phyloP scores from a whole-genome alignment of 257 asterid genomes.

The Gentiana macrophylla region DNA sequence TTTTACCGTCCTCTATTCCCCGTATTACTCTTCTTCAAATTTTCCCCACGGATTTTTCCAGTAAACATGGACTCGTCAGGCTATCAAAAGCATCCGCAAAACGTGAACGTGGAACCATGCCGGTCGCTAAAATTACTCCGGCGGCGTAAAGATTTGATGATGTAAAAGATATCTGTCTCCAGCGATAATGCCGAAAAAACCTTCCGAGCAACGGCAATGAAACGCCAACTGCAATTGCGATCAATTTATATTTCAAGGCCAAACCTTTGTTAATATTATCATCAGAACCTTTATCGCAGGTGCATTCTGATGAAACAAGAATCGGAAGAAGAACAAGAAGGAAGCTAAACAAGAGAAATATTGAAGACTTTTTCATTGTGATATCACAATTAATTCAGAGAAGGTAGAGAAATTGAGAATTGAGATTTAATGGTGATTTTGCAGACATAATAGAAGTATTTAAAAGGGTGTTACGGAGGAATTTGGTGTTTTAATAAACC shows the following conservation, averaged over 20 bases:
- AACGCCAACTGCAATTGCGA: constrained; percentile 18
- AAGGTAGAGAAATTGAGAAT: too few species aligned
- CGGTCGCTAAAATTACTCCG: constrained; percentile 19
- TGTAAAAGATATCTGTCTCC: constrained; percentile 15
- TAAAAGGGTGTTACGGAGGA: too few species aligned
- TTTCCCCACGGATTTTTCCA: constrained; percentile 13
- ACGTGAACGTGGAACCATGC: constrained; percentile 19
- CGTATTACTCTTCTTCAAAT: neutral
- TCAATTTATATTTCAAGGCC: constrained; percentile 19
- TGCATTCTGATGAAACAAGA: too few species aligned
- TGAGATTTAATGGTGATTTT: too few species aligned
- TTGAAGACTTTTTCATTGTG: too few species aligned
- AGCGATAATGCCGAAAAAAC: constrained; percentile 8
- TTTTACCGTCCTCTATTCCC: too few species aligned
- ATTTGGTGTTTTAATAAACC: too few species aligned
- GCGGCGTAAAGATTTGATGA: constrained; percentile 21
- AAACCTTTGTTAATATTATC: neutral
- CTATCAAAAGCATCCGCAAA: constrained; percentile 18
- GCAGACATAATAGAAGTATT: too few species aligned
- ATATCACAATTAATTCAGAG: too few species aligned
- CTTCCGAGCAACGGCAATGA: constrained; percentile 14
- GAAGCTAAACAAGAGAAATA: too few species aligned
- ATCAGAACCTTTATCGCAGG: too few species aligned
- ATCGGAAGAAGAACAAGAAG: too few species aligned
- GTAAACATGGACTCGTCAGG: constrained; percentile 12